Evolutionary conservation across 257 asterid species (phyloP).

Genomic region (Nyctanthes arbortristis): DNA sequence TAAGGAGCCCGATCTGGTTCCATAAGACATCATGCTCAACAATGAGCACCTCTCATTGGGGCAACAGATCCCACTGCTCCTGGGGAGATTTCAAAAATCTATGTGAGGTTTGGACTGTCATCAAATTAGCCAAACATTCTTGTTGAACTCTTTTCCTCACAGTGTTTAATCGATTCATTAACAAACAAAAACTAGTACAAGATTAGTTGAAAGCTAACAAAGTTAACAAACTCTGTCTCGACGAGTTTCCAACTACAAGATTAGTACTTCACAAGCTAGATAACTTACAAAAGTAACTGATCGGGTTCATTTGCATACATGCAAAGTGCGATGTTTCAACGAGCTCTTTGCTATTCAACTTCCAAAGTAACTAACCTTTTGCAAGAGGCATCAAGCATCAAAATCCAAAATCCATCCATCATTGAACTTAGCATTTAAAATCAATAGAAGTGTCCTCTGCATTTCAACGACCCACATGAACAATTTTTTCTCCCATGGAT

Average conservation of each 20-base stretch:
- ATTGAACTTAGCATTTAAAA: neutral
- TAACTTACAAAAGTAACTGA: neutral
- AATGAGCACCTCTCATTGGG: too few relatives aligned
- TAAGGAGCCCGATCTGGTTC: too few relatives aligned
- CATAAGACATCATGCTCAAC: too few relatives aligned
- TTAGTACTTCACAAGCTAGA: neutral
- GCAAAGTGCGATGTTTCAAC: constrained; percentile 17
- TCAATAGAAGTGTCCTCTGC: constrained; percentile 46
- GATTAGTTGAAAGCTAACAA: neutral
- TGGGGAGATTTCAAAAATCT: too few relatives aligned
- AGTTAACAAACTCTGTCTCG: neutral
- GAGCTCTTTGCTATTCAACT: constrained; percentile 17
- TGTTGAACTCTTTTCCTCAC: too few relatives aligned
- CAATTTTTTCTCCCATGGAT: constrained; percentile 48
- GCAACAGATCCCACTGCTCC: too few relatives aligned
- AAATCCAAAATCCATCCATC: constrained; percentile 13
- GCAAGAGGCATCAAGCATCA: constrained; percentile 21
- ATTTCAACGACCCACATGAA: constrained; percentile 43
- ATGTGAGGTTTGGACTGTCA: too few relatives aligned
- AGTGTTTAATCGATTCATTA: too few relatives aligned
- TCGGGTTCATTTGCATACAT: constrained; percentile 13
- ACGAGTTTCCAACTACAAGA: neutral
- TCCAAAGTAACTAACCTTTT: constrained; percentile 31
- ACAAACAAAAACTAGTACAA: neutral
- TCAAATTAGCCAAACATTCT: too few relatives aligned